Conservation (phyloP, 352 stramenopile species). For the Pythium folliculosum region DNA sequence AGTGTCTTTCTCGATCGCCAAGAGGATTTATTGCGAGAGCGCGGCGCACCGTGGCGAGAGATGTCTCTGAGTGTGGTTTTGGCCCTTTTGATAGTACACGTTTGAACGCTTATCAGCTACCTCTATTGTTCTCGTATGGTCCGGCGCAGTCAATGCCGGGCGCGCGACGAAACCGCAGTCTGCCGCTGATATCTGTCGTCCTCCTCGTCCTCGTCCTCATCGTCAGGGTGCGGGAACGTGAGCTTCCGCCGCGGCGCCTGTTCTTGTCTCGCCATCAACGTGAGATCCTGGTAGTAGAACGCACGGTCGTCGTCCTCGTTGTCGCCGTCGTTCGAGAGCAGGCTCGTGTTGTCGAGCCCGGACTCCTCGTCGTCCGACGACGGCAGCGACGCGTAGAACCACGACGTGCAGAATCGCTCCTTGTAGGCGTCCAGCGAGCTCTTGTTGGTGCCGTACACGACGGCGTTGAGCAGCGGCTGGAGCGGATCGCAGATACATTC, state of each 20-base stretch:
- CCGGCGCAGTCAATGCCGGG: not conserved
- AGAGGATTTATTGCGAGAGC: not conserved
- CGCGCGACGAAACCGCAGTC: not conserved
- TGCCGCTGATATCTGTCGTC: not conserved
- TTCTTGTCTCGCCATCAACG: not conserved
- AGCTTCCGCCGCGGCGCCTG: constrained; percentile 6
- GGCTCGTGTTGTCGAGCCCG: constrained; percentile 43
- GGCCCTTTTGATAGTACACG: constrained; percentile 6
- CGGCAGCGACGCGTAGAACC: constrained; percentile 61
- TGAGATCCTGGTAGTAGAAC: constrained; percentile 31
- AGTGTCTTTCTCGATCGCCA: not conserved
- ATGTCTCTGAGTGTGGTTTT: constrained; percentile 3
- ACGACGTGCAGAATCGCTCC: constrained; percentile 62
- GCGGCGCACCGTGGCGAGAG: not conserved
- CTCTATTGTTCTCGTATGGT: not conserved
- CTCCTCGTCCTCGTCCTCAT: constrained; percentile 17
- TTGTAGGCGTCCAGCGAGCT: constrained; percentile 73
- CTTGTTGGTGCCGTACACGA: constrained; percentile 75
- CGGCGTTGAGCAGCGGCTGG: constrained; percentile 66
- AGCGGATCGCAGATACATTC: constrained; percentile 75
- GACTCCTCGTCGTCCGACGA: constrained; percentile 74
- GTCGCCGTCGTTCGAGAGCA: constrained; percentile 39
- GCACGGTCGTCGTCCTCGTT: constrained; percentile 29
- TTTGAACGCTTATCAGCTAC: not conserved
- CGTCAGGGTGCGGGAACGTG: constrained; percentile 17